Evolutionary conservation across 2,329 filamentous ascomycete species (phyloP).

Genomic region (Sclerotiophoma versabilis): DNA sequence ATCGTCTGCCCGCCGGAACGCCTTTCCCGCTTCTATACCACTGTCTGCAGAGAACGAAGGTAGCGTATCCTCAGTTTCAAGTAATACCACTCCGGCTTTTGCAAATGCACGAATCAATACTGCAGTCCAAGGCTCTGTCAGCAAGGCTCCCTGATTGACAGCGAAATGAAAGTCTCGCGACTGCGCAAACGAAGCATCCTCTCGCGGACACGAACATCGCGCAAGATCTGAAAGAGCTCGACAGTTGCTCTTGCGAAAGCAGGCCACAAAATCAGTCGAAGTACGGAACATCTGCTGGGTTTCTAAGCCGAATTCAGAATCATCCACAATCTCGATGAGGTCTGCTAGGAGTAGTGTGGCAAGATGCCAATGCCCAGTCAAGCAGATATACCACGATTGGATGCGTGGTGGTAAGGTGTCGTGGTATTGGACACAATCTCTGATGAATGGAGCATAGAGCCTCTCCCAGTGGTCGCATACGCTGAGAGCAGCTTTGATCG

Average conservation of each 20-base stretch:
- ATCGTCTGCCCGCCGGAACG: conserved; percentile 52
- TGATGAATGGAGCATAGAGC: conserved; percentile 61
- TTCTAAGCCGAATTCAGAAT: conserved; percentile 36
- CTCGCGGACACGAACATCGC: conserved; percentile 51
- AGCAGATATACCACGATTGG: conserved; percentile 67
- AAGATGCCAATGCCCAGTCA: conserved; percentile 66
- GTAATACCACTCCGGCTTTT: conserved; percentile 53
- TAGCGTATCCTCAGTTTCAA: conserved; percentile 45
- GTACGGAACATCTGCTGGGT: conserved; percentile 34
- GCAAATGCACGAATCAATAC: conserved; percentile 62
- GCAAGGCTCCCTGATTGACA: conserved; percentile 61
- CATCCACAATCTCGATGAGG: conserved; percentile 60
- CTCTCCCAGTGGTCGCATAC: conserved; percentile 64
- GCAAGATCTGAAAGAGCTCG: conserved; percentile 59
- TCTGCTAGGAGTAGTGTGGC: conserved; percentile 64
- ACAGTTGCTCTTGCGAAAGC: conserved; percentile 55
- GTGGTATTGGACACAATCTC: conserved; percentile 60
- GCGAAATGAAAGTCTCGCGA: conserved; percentile 60
- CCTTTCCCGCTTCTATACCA: conserved; percentile 28
- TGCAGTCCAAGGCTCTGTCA: conserved; percentile 68
- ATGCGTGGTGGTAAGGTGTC: conserved; percentile 60
- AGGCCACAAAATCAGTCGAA: conserved; percentile 46
- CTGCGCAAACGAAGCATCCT: conserved; percentile 37
- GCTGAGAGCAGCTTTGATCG: conserved; percentile 56
- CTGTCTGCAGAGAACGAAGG: conserved; percentile 1